Evolutionary conservation across 2,329 filamentous ascomycete genomes (phyloP), one percentile per base, ranked within the genome.

Genomic region (Aspergillus bombycis): DNA sequence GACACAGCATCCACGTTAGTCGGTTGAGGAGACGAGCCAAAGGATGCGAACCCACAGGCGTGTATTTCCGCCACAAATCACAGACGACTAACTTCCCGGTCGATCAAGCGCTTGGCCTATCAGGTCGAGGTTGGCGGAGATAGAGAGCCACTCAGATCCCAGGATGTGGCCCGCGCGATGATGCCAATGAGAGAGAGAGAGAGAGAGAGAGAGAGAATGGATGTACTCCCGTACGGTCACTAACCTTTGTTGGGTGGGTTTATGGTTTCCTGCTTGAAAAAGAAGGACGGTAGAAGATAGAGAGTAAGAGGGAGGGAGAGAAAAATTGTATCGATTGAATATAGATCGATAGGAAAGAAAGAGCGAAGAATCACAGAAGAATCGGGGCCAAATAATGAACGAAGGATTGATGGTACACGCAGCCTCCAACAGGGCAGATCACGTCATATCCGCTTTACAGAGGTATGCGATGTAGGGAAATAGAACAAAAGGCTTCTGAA

Each of bases 51-150:
- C 32, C 52, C 52, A 55, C 52, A 38, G 38, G 52, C 52, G 32
- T 55, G 52, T 55, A 55, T 55, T 55, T 55, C 52, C 52, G 52
- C 52, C 52, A 55, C 52, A 55, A 55, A 55, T 55, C 52, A 55
- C 34, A 55, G 52, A 21, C 32, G 52, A 38, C 52, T 55, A 38
- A 55, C 52, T 55, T 55, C 52, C 52, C 52, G 52, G 52, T 55
- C 52, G 52, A 55, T 55, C 52, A 55, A 55, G 52, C 52, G 52
- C 52, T 34, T 32, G 52, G 34, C 52, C 52, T 55, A 55, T 55
- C 32, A 55, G 52, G 4, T 34, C 32, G 32, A 38, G 21, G 52
- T 26, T 6, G n/a, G 52, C 52, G 52, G 52, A 55, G 52, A 55
- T 55, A 38, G 52, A 38, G 52, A 55, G 21, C 52, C 52, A 55